Evolutionary conservation across 176 grass and related monocot species (phyloP).

Genomic region (Avena atlantica): DNA sequence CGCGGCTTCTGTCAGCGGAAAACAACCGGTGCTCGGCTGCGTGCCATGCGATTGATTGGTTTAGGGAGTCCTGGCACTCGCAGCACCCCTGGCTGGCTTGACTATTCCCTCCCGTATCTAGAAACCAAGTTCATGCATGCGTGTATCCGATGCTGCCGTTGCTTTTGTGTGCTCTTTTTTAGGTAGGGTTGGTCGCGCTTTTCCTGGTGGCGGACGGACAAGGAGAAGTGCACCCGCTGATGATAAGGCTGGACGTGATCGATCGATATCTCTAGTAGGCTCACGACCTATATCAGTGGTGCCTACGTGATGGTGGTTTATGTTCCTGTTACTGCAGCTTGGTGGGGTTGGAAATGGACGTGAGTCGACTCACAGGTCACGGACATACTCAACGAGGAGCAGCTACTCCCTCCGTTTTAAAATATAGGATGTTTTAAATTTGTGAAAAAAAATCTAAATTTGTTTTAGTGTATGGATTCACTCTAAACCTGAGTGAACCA

Average conservation of each 20-base stretch:
- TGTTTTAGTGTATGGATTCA: no score
- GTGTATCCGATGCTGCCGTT: background rate
- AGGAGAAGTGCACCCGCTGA: constrained; percentile 29
- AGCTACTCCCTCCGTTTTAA: no score
- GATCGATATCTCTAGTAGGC: background rate
- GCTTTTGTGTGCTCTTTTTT: constrained; percentile 20
- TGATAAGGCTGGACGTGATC: constrained; percentile 18
- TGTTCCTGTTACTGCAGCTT: background rate
- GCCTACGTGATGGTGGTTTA: background rate
- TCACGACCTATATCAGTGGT: background rate
- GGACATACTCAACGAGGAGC: no score
- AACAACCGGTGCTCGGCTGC: background rate
- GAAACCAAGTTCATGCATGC: background rate
- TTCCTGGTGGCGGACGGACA: constrained; percentile 6
- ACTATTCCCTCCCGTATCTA: background rate
- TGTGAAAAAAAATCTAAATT: no score
- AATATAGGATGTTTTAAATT: no score
- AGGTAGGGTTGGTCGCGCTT: constrained; percentile 33
- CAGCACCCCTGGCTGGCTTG: background rate
- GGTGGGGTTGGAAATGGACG: background rate
- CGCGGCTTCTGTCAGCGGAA: background rate
- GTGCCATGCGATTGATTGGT: background rate
- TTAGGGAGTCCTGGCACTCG: no score
- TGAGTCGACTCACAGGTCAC: background rate
- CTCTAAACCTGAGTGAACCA: no score